Evolutionary conservation across 257 asterid species (phyloP), one percentile per base, ranked within the genome.

Genomic region (Mitragyna speciosa): DNA sequence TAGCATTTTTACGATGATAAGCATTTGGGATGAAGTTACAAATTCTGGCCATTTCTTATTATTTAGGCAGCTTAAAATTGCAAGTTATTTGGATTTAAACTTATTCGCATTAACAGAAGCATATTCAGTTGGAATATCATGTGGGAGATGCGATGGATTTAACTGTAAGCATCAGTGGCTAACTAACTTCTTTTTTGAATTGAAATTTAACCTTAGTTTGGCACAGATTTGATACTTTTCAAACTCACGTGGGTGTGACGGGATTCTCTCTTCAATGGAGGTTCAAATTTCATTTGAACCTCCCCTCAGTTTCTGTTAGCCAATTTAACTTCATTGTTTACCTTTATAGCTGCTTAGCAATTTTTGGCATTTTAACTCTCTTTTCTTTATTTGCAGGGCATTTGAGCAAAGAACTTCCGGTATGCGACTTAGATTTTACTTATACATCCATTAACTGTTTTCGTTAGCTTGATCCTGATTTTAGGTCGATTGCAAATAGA

Each of bases 301-400:
- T 26, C 36, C 19, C 11, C 68, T 63, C 36, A 26, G 2, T 63
- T 63, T 63, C 4, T 16, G 67, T 26, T 28, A 12, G 2, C 43
- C 22, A 14, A 10, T 65, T 45, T 39, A n/a, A n/a, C 58, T 74
- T 33, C 54, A 43, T 70, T 43, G 33, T 36, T 43, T 22, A 26
- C 14, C 15, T 24, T 10, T 12, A 36, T 36, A 36, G 4, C 39
- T 36, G 39, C 39, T 36, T 36, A 36, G n/a, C n/a, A n/a, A n/a
- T 51, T 76, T 76, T 31, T 76, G 63, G 65, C 33, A 64, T 19
- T 11, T 24, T 74, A n/a, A n/a, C n/a, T n/a, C n/a, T n/a, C 28
- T 28, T 15, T 65, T 77, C 45, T 69, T 20, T 49, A 0, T 20
- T 31, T 77, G 67, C 68, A 77, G 80, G 74, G 74, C 39, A 0